A percentile compares a stretch with the other conserved stretches of the same genome.
These are phyloP conservation scores for Simmondsia chinensis DNA, from an alignment of 148 eudicot species.

Conservation along the genomic window DNA sequence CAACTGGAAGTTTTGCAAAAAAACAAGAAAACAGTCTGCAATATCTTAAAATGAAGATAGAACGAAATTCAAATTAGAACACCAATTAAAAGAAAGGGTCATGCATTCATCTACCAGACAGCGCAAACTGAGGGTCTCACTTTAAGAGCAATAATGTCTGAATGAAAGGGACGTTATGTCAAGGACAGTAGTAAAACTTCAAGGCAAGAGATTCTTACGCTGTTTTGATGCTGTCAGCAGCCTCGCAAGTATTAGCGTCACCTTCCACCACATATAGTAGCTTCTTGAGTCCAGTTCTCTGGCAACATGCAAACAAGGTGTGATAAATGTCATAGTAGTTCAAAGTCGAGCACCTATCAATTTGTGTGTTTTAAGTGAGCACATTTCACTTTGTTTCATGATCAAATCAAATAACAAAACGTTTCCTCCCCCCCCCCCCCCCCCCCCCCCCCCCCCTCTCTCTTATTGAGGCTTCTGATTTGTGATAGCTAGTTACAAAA, in stretches of 20 bases:
- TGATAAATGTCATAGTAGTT: conserved; percentile 2
- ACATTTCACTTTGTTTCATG: too few relatives aligned
- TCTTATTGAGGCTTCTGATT: too few relatives aligned
- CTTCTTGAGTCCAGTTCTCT: conserved; percentile 95
- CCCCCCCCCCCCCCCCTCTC: too few relatives aligned
- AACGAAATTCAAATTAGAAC: too few relatives aligned
- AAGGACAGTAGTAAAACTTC: not conserved
- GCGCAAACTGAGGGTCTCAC: too few relatives aligned
- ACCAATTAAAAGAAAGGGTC: too few relatives aligned
- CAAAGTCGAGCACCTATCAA: too few relatives aligned
- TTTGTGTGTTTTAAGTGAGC: too few relatives aligned
- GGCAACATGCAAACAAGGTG: conserved; percentile 3
- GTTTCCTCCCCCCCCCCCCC: too few relatives aligned
- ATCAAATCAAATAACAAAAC: too few relatives aligned
- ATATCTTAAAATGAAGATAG: not conserved
- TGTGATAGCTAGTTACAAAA: too few relatives aligned
- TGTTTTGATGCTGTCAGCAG: conserved; percentile 92
- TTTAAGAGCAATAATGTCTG: not conserved
- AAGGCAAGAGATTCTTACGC: conserved; percentile 48
- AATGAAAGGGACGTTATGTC: not conserved
- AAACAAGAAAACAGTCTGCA: not conserved
- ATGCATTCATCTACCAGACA: too few relatives aligned
- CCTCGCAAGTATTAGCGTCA: conserved; percentile 80
- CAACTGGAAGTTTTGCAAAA: conserved; percentile 41
- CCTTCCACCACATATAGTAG: conserved; percentile 93